phyloP scores from a whole-genome alignment of 2,329 filamentous ascomycete species.

The Fusarium torulosum region DNA sequence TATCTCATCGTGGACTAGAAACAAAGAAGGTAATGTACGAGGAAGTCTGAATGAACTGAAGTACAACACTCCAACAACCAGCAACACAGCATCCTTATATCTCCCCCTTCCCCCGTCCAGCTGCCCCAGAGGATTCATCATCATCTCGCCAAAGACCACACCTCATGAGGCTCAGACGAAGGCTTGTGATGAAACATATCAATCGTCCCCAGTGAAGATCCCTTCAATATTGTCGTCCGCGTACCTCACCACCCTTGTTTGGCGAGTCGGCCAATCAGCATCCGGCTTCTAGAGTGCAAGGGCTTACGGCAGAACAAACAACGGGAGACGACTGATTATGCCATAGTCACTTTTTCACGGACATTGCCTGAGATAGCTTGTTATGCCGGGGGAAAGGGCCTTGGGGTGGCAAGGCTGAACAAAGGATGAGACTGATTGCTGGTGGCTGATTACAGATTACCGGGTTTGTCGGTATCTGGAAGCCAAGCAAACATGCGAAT shows the following conservation, averaged over 20 bases:
- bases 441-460: constrained; percentile 8
- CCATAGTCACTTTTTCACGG: not conserved
- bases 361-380: not conserved
- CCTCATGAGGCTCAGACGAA: constrained; percentile 11
- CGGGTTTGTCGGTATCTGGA: not conserved
- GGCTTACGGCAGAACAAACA: not conserved
- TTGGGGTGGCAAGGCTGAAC: constrained; percentile 6
- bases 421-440: constrained; percentile 5
- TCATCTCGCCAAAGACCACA: constrained; percentile 2
- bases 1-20: not conserved
- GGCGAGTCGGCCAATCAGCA: constrained; percentile 19
- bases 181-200: not conserved
- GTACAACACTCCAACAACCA: not conserved
- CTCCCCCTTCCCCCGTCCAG: not conserved
- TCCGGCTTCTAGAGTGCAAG: not conserved
- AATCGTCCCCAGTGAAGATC: not conserved
- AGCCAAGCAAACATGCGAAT: not conserved
- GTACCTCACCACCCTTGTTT: constrained; percentile 1
- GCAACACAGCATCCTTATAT: constrained; percentile 1
- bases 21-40: not conserved
- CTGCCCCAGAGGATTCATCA: not conserved
- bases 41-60: not conserved
- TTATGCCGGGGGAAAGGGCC: not conserved
- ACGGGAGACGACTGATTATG: not conserved
- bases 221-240: not conserved